phyloP scores from a whole-genome alignment of 371 early-diverging fungal genomes.

The Catenaria anguillulae region DNA sequence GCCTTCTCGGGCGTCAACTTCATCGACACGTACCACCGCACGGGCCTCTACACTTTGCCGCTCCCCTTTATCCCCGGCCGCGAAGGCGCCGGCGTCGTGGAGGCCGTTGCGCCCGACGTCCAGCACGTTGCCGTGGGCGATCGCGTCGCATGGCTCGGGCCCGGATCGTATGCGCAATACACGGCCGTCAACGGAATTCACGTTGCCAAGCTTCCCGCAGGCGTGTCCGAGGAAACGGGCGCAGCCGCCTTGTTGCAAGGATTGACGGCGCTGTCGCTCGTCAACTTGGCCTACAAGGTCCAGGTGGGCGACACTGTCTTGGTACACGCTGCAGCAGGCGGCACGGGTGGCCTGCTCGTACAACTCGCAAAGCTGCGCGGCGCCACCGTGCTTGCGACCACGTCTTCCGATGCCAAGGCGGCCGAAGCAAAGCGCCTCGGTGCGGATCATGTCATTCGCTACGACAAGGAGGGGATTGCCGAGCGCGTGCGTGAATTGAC shows the following conservation, averaged over 20 bases:
- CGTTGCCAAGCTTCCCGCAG: slow-evolving; percentile 37
- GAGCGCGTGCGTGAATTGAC: slow-evolving; percentile 62
- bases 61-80: slow-evolving; percentile 57
- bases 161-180: slow-evolving; percentile 64
- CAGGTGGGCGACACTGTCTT: slow-evolving; percentile 23
- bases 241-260: slow-evolving; percentile 40
- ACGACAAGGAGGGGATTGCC: slow-evolving; percentile 40
- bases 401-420: slow-evolving; percentile 68
- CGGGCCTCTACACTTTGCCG: slow-evolving; percentile 58
- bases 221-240: slow-evolving; percentile 40
- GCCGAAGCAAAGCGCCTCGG: slow-evolving; percentile 8
- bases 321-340: slow-evolving; percentile 70
- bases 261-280: slow-evolving; percentile 67
- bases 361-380: slow-evolving; percentile 60
- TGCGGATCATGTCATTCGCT: slow-evolving; percentile 61
- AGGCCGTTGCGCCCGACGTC: slow-evolving; percentile 52
- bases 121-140: slow-evolving; percentile 60
- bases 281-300: slow-evolving; percentile 54
- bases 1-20: slow-evolving; percentile 70
- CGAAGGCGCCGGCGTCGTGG: slow-evolving; percentile 74
- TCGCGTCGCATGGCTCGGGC: slow-evolving; percentile 57
- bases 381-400: slow-evolving; percentile 79
- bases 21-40: slow-evolving; percentile 85
- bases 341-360: slow-evolving; percentile 61
- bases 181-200: slow-evolving; percentile 26